These are phyloP conservation scores for Zygoascus biomembranicola DNA, from an alignment of 805 yeast genomes.

Conservation along the genomic window DNA sequence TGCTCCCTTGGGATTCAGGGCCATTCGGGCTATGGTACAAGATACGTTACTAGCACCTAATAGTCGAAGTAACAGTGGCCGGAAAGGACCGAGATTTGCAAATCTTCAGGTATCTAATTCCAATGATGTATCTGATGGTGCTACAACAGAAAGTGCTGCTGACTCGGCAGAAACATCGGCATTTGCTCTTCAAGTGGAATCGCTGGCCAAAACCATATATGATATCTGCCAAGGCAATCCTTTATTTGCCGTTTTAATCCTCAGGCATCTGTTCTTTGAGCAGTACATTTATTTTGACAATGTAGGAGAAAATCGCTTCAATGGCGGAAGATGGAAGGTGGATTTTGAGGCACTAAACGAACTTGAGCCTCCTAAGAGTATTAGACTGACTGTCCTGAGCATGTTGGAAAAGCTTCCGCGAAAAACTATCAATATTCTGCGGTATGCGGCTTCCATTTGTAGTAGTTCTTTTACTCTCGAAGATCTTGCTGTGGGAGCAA, in stretches of 20 bases:
- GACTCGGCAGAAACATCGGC: slow-evolving; percentile 1
- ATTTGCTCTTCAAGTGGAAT: slow-evolving; percentile 12
- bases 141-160: not conserved
- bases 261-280: slow-evolving; percentile 14
- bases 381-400: slow-evolving; percentile 14
- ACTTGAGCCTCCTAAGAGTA: slow-evolving; percentile 5
- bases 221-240: slow-evolving; percentile 22
- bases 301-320: slow-evolving; percentile 5
- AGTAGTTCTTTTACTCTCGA: slow-evolving; percentile 33
- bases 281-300: slow-evolving; percentile 12
- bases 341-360: slow-evolving; percentile 13
- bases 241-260: slow-evolving; percentile 11
- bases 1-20: slow-evolving; percentile 13
- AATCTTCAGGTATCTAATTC: not conserved
- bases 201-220: slow-evolving; percentile 17
- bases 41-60: slow-evolving; percentile 9
- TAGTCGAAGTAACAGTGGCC: not conserved
- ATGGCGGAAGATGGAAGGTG: slow-evolving; percentile 18
- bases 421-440: slow-evolving; percentile 25
- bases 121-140: not conserved
- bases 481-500: slow-evolving; percentile 32
- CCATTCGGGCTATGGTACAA: slow-evolving; percentile 16
- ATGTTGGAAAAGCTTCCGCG: slow-evolving; percentile 20
- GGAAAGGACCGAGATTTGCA: not conserved
- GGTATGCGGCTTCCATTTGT: slow-evolving; percentile 37